These are phyloP conservation scores for Hypoxylon sp. DNA, from an alignment of 2,329 filamentous ascomycete species.

Conservation along the genomic window DNA sequence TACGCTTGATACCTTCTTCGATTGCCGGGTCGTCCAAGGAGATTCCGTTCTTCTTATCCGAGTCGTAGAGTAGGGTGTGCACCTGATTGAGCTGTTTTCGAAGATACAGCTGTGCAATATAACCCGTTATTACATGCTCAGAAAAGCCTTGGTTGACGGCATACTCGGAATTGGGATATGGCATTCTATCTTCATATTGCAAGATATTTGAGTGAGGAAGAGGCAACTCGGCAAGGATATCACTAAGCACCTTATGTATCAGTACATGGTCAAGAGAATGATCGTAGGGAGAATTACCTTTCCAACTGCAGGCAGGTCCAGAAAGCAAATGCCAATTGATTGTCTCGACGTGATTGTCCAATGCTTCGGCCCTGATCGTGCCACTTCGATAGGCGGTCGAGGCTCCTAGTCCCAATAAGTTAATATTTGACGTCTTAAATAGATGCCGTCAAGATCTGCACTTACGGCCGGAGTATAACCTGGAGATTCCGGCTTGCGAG, in stretches of 20 bases:
- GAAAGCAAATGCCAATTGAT: constrained; percentile 80
- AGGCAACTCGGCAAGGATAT: constrained; percentile 88
- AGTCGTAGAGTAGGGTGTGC: constrained; percentile 68
- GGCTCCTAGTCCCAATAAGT: constrained; percentile 54
- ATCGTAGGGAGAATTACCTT: constrained; percentile 65
- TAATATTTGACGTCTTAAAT: constrained; percentile 10
- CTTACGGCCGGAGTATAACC: constrained; percentile 81
- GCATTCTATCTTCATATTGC: constrained; percentile 73
- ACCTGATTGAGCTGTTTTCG: constrained; percentile 74
- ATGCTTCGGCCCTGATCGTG: constrained; percentile 53
- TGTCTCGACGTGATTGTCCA: constrained; percentile 62
- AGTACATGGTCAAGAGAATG: constrained; percentile 7
- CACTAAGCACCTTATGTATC: constrained; percentile 64
- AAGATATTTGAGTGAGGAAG: constrained; percentile 71
- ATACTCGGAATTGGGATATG: constrained; percentile 70
- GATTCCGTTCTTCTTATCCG: constrained; percentile 48
- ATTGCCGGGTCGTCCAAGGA: constrained; percentile 41
- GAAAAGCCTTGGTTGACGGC: constrained; percentile 60
- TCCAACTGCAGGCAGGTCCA: constrained; percentile 96
- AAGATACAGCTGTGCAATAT: constrained; percentile 72
- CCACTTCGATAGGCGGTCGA: constrained; percentile 61
- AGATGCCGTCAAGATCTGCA: constrained; percentile 44
- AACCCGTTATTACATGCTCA: constrained; percentile 67
- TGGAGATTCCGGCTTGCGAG: constrained; percentile 70
- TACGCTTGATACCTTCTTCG: constrained; percentile 59